Evolutionary conservation across 1,284 basidiomycete genomes (phyloP).

Genomic region (Golubevia pallescens): DNA sequence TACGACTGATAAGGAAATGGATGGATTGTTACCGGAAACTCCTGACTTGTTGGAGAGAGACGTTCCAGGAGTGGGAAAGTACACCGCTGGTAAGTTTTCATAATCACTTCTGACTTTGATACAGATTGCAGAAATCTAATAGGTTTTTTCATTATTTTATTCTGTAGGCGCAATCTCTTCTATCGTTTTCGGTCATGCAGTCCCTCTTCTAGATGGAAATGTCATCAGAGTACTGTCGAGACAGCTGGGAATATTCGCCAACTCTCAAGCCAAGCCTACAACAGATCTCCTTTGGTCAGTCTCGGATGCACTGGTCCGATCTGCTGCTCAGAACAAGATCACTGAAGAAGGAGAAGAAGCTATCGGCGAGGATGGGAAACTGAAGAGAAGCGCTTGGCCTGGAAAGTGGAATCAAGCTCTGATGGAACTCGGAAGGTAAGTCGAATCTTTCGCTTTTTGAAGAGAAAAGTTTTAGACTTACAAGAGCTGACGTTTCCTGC

Average conservation of each 20-base stretch:
- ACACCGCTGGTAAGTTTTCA: slow-evolving; percentile 70
- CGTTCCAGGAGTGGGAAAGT: slow-evolving; percentile 87
- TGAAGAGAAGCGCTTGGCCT: slow-evolving; percentile 19
- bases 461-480: too few species aligned
- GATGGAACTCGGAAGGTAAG: slow-evolving; percentile 56
- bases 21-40: slow-evolving; percentile 78
- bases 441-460: neutral
- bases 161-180: slow-evolving; percentile 40
- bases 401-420: slow-evolving; percentile 59
- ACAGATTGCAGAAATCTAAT: neutral
- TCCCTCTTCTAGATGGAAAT: slow-evolving; percentile 57
- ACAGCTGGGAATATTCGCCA: slow-evolving; percentile 45
- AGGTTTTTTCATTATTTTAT: neutral
- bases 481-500: too few species aligned
- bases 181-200: slow-evolving; percentile 53
- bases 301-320: slow-evolving; percentile 34
- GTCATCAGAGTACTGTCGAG: slow-evolving; percentile 48
- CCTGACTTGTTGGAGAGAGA: slow-evolving; percentile 80
- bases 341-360: neutral
- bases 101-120: neutral
- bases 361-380: neutral
- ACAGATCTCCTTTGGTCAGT: slow-evolving; percentile 49
- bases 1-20: slow-evolving; percentile 65
- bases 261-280: slow-evolving; percentile 41
- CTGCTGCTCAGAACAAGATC: neutral